Conservation (phyloP, 176 grass and related monocot species). For the Calamus simplicifolius region DNA sequence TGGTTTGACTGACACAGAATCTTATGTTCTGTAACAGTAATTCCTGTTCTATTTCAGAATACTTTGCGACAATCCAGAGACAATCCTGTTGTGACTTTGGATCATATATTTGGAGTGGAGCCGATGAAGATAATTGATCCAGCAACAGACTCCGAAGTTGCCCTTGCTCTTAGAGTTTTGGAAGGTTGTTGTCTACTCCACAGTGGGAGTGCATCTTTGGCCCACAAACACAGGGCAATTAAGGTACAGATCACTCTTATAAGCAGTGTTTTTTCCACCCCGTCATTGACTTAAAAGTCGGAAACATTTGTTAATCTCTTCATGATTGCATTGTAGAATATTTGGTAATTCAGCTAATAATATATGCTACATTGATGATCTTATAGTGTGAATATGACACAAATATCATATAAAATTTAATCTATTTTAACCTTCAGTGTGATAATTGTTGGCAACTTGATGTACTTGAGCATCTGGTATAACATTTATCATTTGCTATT, state of each 20-base stretch:
- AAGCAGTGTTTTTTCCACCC: too few species aligned
- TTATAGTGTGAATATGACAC: too few species aligned
- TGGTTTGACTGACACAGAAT: conserved; percentile 26
- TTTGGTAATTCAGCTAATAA: too few species aligned
- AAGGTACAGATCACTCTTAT: conserved; percentile 39
- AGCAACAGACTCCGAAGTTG: conserved; percentile 78
- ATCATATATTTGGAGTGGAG: conserved; percentile 70
- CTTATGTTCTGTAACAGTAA: conserved; percentile 80
- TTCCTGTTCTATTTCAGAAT: conserved; percentile 96
- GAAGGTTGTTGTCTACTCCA: conserved; percentile 97
- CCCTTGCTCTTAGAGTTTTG: conserved; percentile 90
- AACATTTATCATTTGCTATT: too few species aligned
- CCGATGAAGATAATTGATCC: conserved; percentile 78
- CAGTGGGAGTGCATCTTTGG: conserved; percentile 67
- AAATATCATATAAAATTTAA: too few species aligned
- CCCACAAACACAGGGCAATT: conserved; percentile 85
- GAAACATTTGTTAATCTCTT: too few species aligned
- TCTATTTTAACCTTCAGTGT: too few species aligned
- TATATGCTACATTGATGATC: too few species aligned
- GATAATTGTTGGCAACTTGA: too few species aligned
- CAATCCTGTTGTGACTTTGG: conserved; percentile 49
- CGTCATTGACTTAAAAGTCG: too few species aligned
- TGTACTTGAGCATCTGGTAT: too few species aligned
- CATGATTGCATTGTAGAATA: too few species aligned
- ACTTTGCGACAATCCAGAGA: conserved; percentile 66